Evolutionary conservation across 176 grass and related monocot genomes (phyloP).

Genomic region (Tillandsia leiboldiana): DNA sequence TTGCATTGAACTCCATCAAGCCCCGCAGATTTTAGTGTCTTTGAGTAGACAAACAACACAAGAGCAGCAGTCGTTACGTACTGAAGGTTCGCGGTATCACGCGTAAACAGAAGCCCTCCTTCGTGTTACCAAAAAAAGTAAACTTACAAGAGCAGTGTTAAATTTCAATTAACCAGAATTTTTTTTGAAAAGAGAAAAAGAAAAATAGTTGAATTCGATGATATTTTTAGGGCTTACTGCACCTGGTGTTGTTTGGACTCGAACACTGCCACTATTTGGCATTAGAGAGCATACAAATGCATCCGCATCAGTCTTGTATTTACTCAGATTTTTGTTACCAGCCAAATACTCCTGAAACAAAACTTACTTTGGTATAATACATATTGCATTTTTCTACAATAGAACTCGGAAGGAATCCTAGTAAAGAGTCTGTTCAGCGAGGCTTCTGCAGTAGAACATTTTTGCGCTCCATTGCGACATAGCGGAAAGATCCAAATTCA

Average conservation of each 20-base stretch:
- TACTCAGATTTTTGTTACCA: constrained; percentile 36
- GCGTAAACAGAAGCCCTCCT: constrained; percentile 48
- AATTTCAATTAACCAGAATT: too few species aligned
- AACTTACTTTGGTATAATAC: not conserved
- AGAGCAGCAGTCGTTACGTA: constrained; percentile 25
- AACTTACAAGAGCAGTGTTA: too few species aligned
- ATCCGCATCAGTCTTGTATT: constrained; percentile 41
- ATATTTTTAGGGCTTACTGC: not conserved
- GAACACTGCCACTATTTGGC: constrained; percentile 39
- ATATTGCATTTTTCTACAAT: too few species aligned
- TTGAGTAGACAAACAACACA: constrained; percentile 40
- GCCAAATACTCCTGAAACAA: constrained; percentile 39
- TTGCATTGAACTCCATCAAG: constrained; percentile 27
- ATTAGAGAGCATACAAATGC: constrained; percentile 44
- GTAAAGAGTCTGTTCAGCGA: too few species aligned
- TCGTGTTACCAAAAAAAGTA: not conserved
- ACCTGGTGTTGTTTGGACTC: constrained; percentile 44
- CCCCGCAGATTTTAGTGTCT: constrained; percentile 14
- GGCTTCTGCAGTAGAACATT: too few species aligned
- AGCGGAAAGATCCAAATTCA: too few species aligned
- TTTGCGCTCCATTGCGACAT: too few species aligned
- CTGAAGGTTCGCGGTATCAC: constrained; percentile 43
- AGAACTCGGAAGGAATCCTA: too few species aligned
- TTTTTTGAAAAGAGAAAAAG: not conserved
- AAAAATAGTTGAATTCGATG: not conserved